phyloP scores from a whole-genome alignment of 139 green algal species.

The Asterochloris sp. region DNA sequence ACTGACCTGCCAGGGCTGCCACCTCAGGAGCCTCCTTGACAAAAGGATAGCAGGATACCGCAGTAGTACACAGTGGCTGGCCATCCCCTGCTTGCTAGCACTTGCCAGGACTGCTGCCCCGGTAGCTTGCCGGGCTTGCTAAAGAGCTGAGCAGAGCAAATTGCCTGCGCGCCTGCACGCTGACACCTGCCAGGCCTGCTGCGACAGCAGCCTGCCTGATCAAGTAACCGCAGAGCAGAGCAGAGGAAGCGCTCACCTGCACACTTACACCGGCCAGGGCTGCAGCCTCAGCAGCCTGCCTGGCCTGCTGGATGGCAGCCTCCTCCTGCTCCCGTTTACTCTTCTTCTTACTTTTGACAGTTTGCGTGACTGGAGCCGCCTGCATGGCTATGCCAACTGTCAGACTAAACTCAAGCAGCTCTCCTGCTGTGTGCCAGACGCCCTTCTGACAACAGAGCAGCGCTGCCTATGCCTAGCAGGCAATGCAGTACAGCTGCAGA shows the following conservation, averaged over 20 bases:
- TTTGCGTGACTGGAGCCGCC: background rate
- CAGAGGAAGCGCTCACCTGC: background rate
- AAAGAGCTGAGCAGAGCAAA: background rate
- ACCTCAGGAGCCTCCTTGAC: too few relatives aligned
- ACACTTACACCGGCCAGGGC: conserved; percentile 17
- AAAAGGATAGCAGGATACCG: too few relatives aligned
- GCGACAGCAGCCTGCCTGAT: background rate
- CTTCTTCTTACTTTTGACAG: conserved; percentile 25
- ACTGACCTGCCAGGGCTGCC: too few relatives aligned
- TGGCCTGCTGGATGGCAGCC: background rate
- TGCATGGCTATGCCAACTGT: background rate
- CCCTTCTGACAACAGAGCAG: too few relatives aligned
- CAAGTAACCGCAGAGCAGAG: background rate
- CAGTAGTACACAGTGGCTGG: too few relatives aligned
- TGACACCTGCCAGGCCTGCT: background rate
- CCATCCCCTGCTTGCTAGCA: too few relatives aligned
- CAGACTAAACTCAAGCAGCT: too few relatives aligned
- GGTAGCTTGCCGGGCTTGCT: too few relatives aligned
- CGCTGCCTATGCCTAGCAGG: too few relatives aligned
- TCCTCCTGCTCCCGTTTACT: conserved; percentile 25
- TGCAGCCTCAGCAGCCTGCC: conserved; percentile 10
- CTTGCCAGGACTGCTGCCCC: too few relatives aligned
- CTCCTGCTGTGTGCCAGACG: too few relatives aligned
- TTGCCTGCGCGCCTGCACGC: background rate
- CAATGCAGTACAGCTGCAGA: too few relatives aligned